Evolutionary conservation across 129 eudicot species (phyloP), one percentile per base, ranked within the genome.

Genomic region (Helianthus tuberosus): DNA sequence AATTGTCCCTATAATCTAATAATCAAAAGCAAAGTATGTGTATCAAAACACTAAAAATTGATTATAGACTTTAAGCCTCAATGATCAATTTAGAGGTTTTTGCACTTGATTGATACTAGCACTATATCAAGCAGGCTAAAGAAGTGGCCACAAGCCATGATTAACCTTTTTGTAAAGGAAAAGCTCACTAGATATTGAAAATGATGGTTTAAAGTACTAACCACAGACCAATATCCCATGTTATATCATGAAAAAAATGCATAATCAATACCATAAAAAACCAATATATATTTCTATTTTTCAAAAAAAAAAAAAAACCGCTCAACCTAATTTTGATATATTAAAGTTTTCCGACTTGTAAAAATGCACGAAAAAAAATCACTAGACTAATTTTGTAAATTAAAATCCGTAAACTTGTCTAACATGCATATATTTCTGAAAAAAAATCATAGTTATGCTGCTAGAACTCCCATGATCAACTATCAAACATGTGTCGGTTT

Each of bases 161-260:
- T 80, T 84, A 69, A 72, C 74, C 88, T 77, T 85, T 87, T 49
- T 50, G 14, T 50, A 84, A 84, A 87, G 83, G 60, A 81, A 79
- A 74, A 73, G 78, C 68, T 65, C 71, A 25, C 77, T 47, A 58
- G 70, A 73, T 52, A 69, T 66, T 66, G 75, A 76, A 57, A 65
- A 35, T 67, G 78, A 69, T 71, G 67, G 27, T 46, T 27, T 69
- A 47, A 62, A 60, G 36, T 62, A 17, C 53, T 49, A 62, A 25
- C 53, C 44, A 74, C 67, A 53, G 51, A 72, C 61, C 27, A 75
- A 38, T 35, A 54, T 54, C 53, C n/a, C 51, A 68, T 69, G 39
- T 44, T 65, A 44, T 69, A 69, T 63, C 76, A 67, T 60, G 71
- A 16, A 11, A 46, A 27, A 74, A n/a, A 29, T 50, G 52, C 57